phyloP scores from a whole-genome alignment of 768 basidiomycete species.

The Pisolithus albus region DNA sequence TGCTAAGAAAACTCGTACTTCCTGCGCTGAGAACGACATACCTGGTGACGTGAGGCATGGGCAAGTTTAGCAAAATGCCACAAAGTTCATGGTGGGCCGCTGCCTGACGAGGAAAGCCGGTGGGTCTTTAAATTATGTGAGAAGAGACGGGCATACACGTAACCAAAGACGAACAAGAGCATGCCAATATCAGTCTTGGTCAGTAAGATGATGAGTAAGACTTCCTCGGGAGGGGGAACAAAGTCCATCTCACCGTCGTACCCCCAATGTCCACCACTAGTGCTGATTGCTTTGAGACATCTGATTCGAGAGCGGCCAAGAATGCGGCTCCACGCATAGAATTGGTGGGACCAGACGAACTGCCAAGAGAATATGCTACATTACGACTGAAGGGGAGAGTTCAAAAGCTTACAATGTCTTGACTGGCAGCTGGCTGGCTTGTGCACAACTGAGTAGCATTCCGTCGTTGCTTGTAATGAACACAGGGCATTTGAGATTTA shows the following conservation, averaged over 20 bases:
- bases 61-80: conserved; percentile 55
- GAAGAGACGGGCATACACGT: not conserved
- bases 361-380: conserved; percentile 10
- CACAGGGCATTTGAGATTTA: conserved; percentile 43
- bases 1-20: not conserved
- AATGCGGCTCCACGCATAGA: conserved; percentile 66
- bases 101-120: conserved; percentile 57
- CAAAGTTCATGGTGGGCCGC: conserved; percentile 56
- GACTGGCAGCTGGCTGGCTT: conserved; percentile 53
- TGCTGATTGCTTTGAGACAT: conserved; percentile 30
- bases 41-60: conserved; percentile 49
- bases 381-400: conserved; percentile 8
- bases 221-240: conserved; percentile 1
- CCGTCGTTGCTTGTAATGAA: conserved; percentile 60
- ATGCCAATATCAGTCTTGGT: conserved; percentile 52
- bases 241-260: conserved; percentile 38
- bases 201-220: conserved; percentile 4
- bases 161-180: conserved; percentile 31
- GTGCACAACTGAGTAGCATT: conserved; percentile 41
- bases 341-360: conserved; percentile 54
- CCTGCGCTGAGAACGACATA: conserved; percentile 7
- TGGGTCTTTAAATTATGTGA: conserved; percentile 29
- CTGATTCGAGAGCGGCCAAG: conserved; percentile 38
- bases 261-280: conserved; percentile 62
- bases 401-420: conserved; percentile 42